phyloP scores from a whole-genome alignment of 495 filamentous ascomycete species.

The Letharia columbiana region DNA sequence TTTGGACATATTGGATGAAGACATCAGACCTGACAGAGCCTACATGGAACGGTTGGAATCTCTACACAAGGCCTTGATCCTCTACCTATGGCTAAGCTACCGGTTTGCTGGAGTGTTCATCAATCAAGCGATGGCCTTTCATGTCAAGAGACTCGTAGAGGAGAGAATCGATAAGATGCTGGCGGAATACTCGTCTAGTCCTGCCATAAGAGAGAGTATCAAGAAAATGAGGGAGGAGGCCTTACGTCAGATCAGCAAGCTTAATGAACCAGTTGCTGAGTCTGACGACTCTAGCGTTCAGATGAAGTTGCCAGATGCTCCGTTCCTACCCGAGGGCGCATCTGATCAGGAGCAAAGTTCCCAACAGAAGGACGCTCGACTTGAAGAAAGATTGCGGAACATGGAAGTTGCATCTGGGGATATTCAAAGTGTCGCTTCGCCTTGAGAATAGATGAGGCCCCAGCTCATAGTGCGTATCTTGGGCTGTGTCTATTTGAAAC shows the following conservation, averaged over 20 bases:
- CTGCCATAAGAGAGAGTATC: constrained; percentile 32
- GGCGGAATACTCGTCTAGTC: constrained; percentile 45
- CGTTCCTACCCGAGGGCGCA: background rate
- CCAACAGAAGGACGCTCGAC: background rate
- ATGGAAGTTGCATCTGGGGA: background rate
- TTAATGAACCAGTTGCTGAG: constrained; percentile 7
- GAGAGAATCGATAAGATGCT: constrained; percentile 63
- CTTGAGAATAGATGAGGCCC: background rate
- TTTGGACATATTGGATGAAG: constrained; percentile 57
- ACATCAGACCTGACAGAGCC: constrained; percentile 33
- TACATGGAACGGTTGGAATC: constrained; percentile 60
- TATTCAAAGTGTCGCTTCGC: background rate
- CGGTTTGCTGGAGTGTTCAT: constrained; percentile 69
- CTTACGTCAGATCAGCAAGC: constrained; percentile 15
- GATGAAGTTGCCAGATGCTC: constrained; percentile 4
- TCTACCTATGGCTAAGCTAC: constrained; percentile 81
- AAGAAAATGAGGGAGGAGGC: constrained; percentile 20
- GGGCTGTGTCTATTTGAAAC: background rate
- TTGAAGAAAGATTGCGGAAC: background rate
- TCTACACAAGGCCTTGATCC: constrained; percentile 70
- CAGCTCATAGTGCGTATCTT: background rate
- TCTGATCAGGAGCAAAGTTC: background rate
- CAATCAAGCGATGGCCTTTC: constrained; percentile 64
- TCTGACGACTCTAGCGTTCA: background rate
- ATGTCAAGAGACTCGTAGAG: constrained; percentile 75